A percentile compares a stretch with the other conserved stretches of the same genome.
phyloP scores from a whole-genome alignment of 345 rosid genomes.

The Reutealis trisperma region DNA sequence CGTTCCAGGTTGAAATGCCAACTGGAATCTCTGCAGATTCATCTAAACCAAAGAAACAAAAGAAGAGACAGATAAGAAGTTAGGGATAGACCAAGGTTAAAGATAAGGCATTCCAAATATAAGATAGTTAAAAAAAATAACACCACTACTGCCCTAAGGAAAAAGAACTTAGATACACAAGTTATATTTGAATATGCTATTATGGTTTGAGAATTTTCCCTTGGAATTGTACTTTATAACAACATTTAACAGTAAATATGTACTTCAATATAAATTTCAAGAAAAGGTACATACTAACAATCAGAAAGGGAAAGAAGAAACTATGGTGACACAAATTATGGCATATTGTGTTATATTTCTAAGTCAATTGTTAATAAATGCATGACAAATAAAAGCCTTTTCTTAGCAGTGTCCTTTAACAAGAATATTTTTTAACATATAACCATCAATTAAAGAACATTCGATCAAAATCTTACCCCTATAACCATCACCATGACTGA shows the following conservation, averaged over 20 bases:
- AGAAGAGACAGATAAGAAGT: background rate
- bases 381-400: background rate
- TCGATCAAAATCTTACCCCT: conserved; percentile 44
- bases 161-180: background rate
- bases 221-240: background rate
- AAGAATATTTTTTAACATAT: background rate
- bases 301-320: background rate
- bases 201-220: background rate
- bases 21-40: conserved; percentile 35
- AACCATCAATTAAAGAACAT: background rate
- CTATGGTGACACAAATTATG: too few species aligned
- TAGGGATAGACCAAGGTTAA: background rate
- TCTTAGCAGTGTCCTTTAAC: background rate
- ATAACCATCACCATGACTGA: conserved; percentile 58
- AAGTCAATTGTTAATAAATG: background rate
- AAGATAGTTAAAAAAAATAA: background rate
- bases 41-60: conserved; percentile 41
- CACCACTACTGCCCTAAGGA: background rate
- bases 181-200: background rate
- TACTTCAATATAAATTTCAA: background rate
- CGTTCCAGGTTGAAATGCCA: conserved; percentile 39
- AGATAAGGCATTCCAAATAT: background rate
- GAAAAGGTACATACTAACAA: background rate
- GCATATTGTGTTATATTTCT: too few species aligned
- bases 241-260: background rate